These are phyloP conservation scores for Tetrapisispora namnaoensis DNA, from an alignment of 805 yeast genomes.

Conservation along the genomic window DNA sequence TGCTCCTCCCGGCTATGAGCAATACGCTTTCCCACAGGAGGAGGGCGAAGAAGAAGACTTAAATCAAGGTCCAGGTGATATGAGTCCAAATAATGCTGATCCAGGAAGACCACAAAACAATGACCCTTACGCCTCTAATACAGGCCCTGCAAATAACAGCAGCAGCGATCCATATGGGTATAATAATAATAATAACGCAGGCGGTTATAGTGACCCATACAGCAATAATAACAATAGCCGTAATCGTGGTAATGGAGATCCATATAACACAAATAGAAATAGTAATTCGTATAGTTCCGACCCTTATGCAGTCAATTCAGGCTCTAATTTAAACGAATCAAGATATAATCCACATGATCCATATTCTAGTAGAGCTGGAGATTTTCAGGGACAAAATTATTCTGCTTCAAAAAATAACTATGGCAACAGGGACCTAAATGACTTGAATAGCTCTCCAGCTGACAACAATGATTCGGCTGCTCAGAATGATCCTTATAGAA, in stretches of 20 bases:
- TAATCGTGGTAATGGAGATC: slow-evolving; percentile 1
- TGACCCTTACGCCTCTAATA: not conserved
- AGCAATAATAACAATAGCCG: not conserved
- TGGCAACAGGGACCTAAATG: not conserved
- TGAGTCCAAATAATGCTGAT: not conserved
- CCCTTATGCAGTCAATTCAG: not conserved
- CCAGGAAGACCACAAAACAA: not conserved
- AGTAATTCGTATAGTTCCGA: not conserved
- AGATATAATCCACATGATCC: not conserved
- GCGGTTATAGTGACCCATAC: not conserved
- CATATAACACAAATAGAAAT: not conserved
- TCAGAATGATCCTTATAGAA: not conserved
- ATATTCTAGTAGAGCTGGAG: not conserved
- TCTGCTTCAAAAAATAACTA: not conserved
- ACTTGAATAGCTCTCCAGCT: not conserved
- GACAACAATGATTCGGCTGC: not conserved
- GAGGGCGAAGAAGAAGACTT: slow-evolving; percentile 9
- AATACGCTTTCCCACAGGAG: slow-evolving; percentile 14
- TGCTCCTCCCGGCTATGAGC: slow-evolving; percentile 33
- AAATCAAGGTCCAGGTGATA: not conserved
- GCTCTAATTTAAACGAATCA: not conserved
- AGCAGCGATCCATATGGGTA: not conserved
- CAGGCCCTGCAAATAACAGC: not conserved
- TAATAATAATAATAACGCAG: not conserved
- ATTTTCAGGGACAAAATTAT: not conserved